phyloP scores from a whole-genome alignment of 352 stramenopile species.

The Globisporangium mamillatum region DNA sequence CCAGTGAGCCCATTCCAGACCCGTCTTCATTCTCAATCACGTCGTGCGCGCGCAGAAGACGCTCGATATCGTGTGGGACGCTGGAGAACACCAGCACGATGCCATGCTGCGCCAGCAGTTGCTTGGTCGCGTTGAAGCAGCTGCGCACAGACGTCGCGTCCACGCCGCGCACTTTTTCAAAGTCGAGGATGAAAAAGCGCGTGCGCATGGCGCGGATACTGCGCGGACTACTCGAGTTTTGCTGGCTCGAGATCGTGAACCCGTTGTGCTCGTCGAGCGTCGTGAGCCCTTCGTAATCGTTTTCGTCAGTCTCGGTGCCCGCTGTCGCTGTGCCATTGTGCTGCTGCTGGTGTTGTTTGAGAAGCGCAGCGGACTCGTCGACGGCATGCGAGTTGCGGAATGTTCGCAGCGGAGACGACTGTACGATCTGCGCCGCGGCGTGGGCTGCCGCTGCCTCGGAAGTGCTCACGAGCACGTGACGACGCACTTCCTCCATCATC shows the following conservation, averaged over 20 bases:
- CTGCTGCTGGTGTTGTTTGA: neutral
- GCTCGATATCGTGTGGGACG: constrained; percentile 65
- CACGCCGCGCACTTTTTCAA: constrained; percentile 87
- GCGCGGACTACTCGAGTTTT: constrained; percentile 19
- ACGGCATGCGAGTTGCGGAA: constrained; percentile 12
- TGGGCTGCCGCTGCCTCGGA: constrained; percentile 17
- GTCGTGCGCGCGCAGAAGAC: constrained; percentile 72
- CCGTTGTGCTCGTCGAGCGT: constrained; percentile 51
- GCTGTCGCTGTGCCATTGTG: neutral
- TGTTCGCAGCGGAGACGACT: constrained; percentile 13
- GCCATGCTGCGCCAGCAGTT: constrained; percentile 72
- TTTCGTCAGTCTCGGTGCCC: neutral
- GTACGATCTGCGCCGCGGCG: constrained; percentile 7
- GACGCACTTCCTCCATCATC: constrained; percentile 86
- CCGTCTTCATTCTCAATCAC: constrained; percentile 72
- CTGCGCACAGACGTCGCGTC: constrained; percentile 85
- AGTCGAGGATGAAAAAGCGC: constrained; percentile 88
- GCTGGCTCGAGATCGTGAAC: constrained; percentile 29
- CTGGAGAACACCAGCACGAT: constrained; percentile 75
- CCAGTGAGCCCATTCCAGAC: constrained; percentile 49
- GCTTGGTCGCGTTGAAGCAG: constrained; percentile 86
- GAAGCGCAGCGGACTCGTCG: neutral
- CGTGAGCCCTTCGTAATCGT: constrained; percentile 42
- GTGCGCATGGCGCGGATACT: constrained; percentile 70
- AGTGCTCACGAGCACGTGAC: constrained; percentile 68